Percentiles rank a stretch among this genome's conserved stretches.
These are phyloP conservation scores for Metarhizium robertsii DNA, from an alignment of 2,329 filamentous ascomycete genomes.

Conservation along the genomic window DNA sequence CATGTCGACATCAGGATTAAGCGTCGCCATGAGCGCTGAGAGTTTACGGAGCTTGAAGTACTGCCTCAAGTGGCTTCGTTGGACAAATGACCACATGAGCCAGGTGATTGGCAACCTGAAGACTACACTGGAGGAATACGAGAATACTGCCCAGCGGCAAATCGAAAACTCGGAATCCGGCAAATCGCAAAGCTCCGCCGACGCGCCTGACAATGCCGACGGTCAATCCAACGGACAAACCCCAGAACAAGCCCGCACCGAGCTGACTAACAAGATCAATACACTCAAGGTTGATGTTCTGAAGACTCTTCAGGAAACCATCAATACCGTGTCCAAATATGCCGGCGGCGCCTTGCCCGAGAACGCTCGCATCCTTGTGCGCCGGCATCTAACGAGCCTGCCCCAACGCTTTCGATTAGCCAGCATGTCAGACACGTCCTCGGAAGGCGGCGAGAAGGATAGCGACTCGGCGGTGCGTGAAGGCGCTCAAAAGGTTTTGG, in stretches of 20 bases:
- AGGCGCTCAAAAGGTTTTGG: conserved; percentile 66
- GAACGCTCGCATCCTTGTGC: conserved; percentile 76
- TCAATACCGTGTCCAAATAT: conserved; percentile 79
- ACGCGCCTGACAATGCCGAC: not conserved
- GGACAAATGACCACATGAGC: conserved; percentile 74
- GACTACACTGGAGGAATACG: conserved; percentile 71
- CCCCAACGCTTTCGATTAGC: conserved; percentile 76
- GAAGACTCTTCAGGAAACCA: conserved; percentile 69
- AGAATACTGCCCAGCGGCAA: conserved; percentile 27
- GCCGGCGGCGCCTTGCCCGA: conserved; percentile 86
- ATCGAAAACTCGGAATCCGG: conserved; percentile 7
- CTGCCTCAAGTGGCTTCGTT: conserved; percentile 70
- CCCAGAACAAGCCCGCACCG: conserved; percentile 23
- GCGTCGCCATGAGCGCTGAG: conserved; percentile 84
- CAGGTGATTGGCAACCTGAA: conserved; percentile 67
- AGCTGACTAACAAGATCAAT: conserved; percentile 55
- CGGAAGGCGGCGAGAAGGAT: conserved; percentile 21
- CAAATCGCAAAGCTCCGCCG: not conserved
- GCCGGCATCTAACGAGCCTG: conserved; percentile 72
- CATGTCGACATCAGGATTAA: conserved; percentile 82
- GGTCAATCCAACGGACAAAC: conserved; percentile 9
- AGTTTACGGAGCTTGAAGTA: conserved; percentile 77
- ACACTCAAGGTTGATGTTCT: conserved; percentile 62
- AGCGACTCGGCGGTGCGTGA: conserved; percentile 32
- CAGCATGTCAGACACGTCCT: conserved; percentile 33